Base-by-base conservation (phyloP, 805 yeast species). In the Candida multigemmis region DNA sequence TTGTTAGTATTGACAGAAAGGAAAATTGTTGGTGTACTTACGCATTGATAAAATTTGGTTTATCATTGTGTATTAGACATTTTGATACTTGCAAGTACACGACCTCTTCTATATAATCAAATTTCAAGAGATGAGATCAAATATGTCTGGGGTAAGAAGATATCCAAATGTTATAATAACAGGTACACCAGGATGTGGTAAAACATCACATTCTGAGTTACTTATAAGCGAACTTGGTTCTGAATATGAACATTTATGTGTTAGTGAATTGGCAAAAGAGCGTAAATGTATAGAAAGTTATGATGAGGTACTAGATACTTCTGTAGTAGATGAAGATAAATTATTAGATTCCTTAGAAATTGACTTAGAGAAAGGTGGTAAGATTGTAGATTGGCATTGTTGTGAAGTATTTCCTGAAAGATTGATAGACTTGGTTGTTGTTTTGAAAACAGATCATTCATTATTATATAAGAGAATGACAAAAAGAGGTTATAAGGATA, bases 131-230 rank as follows among this genome's bases (percentile, higher is more conserved):
- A n/a, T n/a, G 6, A 22, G 13, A 16, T 22, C 12, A 12, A 16
- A 11, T 14, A 53, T 52, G 59, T 40, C 50, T 12, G 38, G 50
- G 33, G n/a, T n/a, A n/a, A 56, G 69, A 44, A 44, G 36, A 19
- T 39, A 54, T 15, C 78, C 96, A 6, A 91, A 91, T 50, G 76
- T 91, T 22, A 71, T 91, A 21, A 71, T 91, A 24, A 91, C 97
- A 3, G 98, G 98, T 4, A 89, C 97, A 3, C 98, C 98, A 14
- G 89, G 94, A 1, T 79, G 91, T 35, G 94, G 94, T 8, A 84
- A 84, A 43, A 69, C 91, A 2, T 72, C 84, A 11, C 94, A 82
- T 47, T 65, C 75, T n/a, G 75, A 65, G 5, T 27, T 23, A 12
- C 23, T 42, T 6, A 12, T 12, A 4, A 23, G 21, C 9, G 4